Base-by-base conservation (phyloP, 139 green algal genomes). In the Cymbomonas tetramitiformis region DNA sequence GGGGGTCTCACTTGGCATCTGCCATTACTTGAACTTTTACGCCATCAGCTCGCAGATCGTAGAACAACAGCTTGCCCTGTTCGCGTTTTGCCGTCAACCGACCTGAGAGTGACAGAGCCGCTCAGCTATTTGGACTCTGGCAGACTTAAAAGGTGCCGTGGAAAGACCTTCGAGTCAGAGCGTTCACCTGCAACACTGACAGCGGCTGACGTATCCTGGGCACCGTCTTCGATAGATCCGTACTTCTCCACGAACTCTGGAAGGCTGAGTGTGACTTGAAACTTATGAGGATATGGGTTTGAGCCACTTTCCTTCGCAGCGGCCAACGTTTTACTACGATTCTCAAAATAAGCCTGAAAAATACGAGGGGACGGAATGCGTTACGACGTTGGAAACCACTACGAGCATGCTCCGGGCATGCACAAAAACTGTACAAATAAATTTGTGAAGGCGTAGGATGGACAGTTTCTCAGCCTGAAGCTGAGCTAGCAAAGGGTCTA, bases 261-360 rank as follows among this genome's bases (percentile, higher is more conserved):
- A 41, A 98, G 44, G 21, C 39, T 30, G 26, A 58, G 65, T 23
- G 60, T 65, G 10, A 90, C 83, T 18, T 88, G 40, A 54, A 95
- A 96, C 82, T 99, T 99, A 82, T 99, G 92, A 0, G 92, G 92
- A 72, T 99, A 99, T 1, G 88, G 86, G 74, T 96, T 94, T 40
- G 75, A 57, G 25, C 87, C 87, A 15, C 65, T 68, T 4, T 70
- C 79, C 74, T 93, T 94, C 34, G 74, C 78, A 19, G 63, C 73
- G 19, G 70, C 54, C 4, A 97, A 49, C 3, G 51, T 38, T 38
- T 81, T 79, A 19, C 88, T 64, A 19, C 87, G 62, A 69, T 93
- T 94, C 52, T 94, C 82, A 65, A n/a, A n/a, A n/a, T n/a, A n/a
- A n/a, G n/a, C n/a, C n/a, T n/a, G 77, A 86, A 40, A 61, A 61